A percentile compares a stretch with the other conserved stretches of the same genome.
These are phyloP conservation scores for Aureobasidium sp. DNA, from an alignment of 2,329 filamentous ascomycete species.

Conservation along the genomic window DNA sequence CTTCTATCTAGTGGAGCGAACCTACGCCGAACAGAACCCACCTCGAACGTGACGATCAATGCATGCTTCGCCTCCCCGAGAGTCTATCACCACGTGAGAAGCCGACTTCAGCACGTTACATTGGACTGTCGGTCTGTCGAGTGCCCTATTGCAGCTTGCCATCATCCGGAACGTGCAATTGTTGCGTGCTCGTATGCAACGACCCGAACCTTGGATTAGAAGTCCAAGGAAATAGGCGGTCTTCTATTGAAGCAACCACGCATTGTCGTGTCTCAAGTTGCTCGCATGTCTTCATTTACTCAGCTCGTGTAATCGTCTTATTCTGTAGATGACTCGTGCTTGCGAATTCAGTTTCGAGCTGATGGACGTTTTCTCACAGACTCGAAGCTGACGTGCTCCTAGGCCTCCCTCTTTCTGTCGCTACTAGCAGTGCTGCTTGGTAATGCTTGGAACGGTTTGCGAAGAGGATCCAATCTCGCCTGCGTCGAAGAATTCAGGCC, in stretches of 20 bases:
- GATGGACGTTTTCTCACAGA: neutral
- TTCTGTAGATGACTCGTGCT: neutral
- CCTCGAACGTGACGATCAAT: constrained; percentile 2
- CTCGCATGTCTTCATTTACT: neutral
- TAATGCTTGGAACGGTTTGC: neutral
- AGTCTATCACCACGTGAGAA: constrained; percentile 4
- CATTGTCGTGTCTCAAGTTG: neutral
- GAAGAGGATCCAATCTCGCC: neutral
- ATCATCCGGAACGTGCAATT: constrained; percentile 1
- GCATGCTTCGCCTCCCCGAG: constrained; percentile 5
- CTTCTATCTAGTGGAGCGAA: neutral
- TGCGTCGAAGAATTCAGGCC: neutral
- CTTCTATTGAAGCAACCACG: neutral
- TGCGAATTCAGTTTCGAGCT: neutral
- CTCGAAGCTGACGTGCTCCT: neutral
- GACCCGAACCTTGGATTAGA: neutral
- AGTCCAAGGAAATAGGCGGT: neutral
- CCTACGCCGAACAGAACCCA: neutral
- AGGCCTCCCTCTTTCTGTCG: neutral
- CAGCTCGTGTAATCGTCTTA: neutral
- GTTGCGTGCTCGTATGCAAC: constrained; percentile 10
- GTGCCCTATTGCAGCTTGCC: neutral
- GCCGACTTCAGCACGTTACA: neutral
- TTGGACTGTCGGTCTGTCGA: neutral
- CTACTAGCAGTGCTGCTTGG: neutral